phyloP scores from a whole-genome alignment of 2,329 filamentous ascomycete species.

The Xylariomycetidae sp. region DNA sequence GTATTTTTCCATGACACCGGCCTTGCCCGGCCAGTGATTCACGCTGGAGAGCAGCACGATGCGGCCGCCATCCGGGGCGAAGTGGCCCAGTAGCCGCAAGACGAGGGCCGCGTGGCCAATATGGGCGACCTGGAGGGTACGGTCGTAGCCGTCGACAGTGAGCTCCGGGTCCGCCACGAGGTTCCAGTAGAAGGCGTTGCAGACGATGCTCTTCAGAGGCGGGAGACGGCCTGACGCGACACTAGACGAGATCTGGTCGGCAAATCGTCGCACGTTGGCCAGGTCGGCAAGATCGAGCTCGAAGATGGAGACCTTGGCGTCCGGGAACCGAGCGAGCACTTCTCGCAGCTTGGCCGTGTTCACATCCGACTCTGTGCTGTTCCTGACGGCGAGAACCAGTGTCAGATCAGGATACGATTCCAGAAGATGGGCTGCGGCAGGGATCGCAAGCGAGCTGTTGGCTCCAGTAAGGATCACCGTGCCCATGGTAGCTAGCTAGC shows the following conservation, averaged over 20 bases:
- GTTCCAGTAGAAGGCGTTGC: conserved; percentile 35
- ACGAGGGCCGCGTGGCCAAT: conserved; percentile 27
- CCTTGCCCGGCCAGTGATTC: conserved; percentile 32
- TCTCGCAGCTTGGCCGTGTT: conserved; percentile 10
- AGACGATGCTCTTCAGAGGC: conserved; percentile 29
- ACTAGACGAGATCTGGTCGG: conserved; percentile 16
- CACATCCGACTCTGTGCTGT: conserved; percentile 3
- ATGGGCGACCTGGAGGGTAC: conserved; percentile 34
- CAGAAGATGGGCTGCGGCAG: conserved; percentile 9
- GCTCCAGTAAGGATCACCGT: conserved; percentile 15
- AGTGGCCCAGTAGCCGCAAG: conserved; percentile 46
- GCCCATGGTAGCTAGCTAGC: no score
- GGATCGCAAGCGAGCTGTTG: conserved; percentile 12
- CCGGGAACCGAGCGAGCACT: conserved; percentile 21
- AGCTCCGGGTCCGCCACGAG: conserved; percentile 24
- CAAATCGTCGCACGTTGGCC: conserved; percentile 27
- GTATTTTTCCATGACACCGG: conserved; percentile 30
- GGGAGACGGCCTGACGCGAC: conserved; percentile 22
- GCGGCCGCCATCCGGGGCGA: conserved; percentile 55
- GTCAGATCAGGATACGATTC: conserved; percentile 6
- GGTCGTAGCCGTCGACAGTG: conserved; percentile 32
- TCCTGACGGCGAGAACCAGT: conserved; percentile 10
- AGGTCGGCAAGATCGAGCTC: conserved; percentile 29
- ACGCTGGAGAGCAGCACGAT: conserved; percentile 48
- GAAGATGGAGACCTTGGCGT: conserved; percentile 29